Conservation (phyloP, 2,329 filamentous ascomycete genomes). For the Chaetothyriales sp. region DNA sequence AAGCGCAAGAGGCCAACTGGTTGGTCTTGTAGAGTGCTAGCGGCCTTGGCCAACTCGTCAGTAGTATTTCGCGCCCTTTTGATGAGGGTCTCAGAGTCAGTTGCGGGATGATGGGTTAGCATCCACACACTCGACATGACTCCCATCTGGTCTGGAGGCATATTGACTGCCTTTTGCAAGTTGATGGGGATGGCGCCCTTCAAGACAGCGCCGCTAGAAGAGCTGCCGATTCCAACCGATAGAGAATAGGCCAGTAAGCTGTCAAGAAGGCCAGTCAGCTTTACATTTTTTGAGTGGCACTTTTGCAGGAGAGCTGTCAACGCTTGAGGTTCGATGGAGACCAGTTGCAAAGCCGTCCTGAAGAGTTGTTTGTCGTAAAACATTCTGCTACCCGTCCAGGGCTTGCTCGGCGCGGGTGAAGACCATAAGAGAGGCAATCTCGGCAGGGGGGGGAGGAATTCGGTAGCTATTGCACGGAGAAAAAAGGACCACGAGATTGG, state of each 20-base stretch:
- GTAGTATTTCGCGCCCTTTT: slow-evolving; percentile 22
- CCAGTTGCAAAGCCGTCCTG: slow-evolving; percentile 22
- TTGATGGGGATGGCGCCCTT: slow-evolving; percentile 29
- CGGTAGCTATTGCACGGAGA: neutral
- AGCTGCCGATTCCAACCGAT: neutral
- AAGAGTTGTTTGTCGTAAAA: slow-evolving; percentile 6
- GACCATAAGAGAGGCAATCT: slow-evolving; percentile 20
- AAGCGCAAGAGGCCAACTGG: slow-evolving; percentile 33
- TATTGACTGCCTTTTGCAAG: slow-evolving; percentile 26
- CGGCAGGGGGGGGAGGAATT: slow-evolving; percentile 28
- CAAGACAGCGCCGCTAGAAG: slow-evolving; percentile 22
- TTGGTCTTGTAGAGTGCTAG: slow-evolving; percentile 25
- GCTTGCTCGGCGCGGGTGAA: slow-evolving; percentile 15
- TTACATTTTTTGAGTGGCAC: slow-evolving; percentile 17
- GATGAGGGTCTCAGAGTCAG: neutral
- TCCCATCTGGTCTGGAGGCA: slow-evolving; percentile 25
- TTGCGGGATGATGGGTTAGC: slow-evolving; percentile 9
- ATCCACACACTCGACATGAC: slow-evolving; percentile 22
- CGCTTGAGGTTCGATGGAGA: slow-evolving; percentile 21
- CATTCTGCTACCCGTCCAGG: slow-evolving; percentile 22
- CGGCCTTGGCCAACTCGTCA: slow-evolving; percentile 21
- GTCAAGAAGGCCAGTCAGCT: neutral
- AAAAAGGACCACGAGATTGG: slow-evolving; percentile 32
- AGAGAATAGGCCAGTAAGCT: neutral
- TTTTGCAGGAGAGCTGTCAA: slow-evolving; percentile 20